Evolutionary conservation across 2,329 filamentous ascomycete species (phyloP), one percentile per base, ranked within the genome.

Genomic region (Alternaria sp.): DNA sequence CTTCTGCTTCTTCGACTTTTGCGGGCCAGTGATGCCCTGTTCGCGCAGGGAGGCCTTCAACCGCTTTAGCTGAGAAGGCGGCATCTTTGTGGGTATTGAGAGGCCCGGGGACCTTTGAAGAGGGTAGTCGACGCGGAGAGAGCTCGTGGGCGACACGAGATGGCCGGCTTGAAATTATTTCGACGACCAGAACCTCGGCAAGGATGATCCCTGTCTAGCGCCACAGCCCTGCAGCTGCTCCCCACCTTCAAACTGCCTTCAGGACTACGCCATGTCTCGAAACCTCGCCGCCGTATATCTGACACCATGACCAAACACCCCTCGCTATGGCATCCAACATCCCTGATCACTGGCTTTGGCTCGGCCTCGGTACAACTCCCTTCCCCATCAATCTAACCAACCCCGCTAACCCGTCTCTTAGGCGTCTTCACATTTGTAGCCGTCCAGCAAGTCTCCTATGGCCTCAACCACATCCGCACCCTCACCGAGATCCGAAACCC

Each of bases 51-150:
- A 97, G 67, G 91, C 86, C 81, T 98, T 99, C 42, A 99, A 86
- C 79, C 93, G 90, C 81, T 98, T 99, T 58, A 99, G 85, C 82
- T 99, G 96, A 11, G 96, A 99, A 63, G 93, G 92, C 68, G 94
- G 89, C 95, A 99, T 99, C 7, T 34, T 63, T 26, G 34, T 7
- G 21, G 5, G 3, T 14, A 9, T 23, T 14, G 44, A 9, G 34
- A 45, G 45, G 31, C 42, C 44, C 14, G 36, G 29, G 40, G 44
- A 49, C 37, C 49, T 26, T 37, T 56, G 28, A 41, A 11, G 10
- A 13, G 6, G 13, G 26, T 24, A 36, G 34, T 26, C 31, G 41
- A 36, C 41, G 45, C 48, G 45, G 53, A n/a, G 17, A 33, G n/a
- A 40, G 44, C 29, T 51, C 36, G 54, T 44, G 33, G 51, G 34